Evolutionary conservation across 306 rosid species (phyloP), one percentile per base, ranked within the genome.

Genomic region (Inga laurina): DNA sequence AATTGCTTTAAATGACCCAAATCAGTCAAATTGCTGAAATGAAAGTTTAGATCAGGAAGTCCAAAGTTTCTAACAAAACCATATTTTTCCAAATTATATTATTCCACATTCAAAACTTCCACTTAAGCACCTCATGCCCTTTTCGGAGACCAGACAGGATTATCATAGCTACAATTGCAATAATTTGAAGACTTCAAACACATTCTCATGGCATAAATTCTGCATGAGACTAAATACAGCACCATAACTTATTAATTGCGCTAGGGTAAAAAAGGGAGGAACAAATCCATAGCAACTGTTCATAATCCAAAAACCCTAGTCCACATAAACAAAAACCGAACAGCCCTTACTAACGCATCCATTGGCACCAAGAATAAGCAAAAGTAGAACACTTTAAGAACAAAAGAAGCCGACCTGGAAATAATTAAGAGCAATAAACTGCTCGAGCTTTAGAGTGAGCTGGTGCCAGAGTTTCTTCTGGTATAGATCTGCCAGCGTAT

Each of bases 391-490:
- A 81, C n/a, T n/a, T 72, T 4, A 3, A 24, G 9, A 48, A 41
- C 62, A 51, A 41, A 9, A n/a, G 14, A 32, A 62, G 76, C 76
- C 48, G 35, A 97, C 99, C 99, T 97, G 98, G 48, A 94, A 94
- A 8, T 91, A 95, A 15, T 97, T 88, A 51, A 92, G 98, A 68
- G 99, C 97, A 14, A 92, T 93, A 81, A 97, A 97, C 90, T 94
- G 94, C 80, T 97, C 99, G 65, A 97, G 99, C 95, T 97, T 97
- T 85, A 90, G 97, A 49, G 99, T 97, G 74, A 97, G 98, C 88
- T 97, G 99, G 83, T 97, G 99, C 99, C 99, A 97, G 32, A 97
- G 97, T 93, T 97, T 94, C 92, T 87, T 93, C 94, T 97, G 91
- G 90, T 97, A 97, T 88, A 97, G 99, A 97, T 97, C 99, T 82